A percentile compares a stretch with the other conserved stretches of the same genome.
These are phyloP conservation scores for Stenocarpella maydis DNA, from an alignment of 2,329 filamentous ascomycete species.

Conservation along the genomic window DNA sequence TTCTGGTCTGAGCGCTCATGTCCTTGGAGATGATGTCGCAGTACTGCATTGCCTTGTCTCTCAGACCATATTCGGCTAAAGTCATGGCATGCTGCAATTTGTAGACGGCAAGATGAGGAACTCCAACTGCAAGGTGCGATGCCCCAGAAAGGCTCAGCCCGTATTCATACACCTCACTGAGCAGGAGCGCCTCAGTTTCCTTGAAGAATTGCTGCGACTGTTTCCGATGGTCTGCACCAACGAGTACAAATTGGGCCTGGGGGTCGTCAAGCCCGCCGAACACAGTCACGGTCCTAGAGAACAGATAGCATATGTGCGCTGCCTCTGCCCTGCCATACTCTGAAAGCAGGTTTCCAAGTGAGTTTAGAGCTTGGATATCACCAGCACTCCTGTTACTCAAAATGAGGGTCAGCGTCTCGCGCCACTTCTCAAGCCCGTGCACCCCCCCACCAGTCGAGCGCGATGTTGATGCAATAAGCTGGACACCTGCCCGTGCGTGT, in stretches of 20 bases:
- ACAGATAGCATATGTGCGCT: constrained; percentile 92
- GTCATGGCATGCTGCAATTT: constrained; percentile 88
- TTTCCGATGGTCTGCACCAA: constrained; percentile 83
- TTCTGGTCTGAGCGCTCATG: constrained; percentile 81
- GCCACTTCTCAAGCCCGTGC: constrained; percentile 91
- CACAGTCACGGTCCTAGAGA: constrained; percentile 74
- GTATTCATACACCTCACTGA: constrained; percentile 97
- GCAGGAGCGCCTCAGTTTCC: constrained; percentile 84
- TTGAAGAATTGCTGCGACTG: constrained; percentile 76
- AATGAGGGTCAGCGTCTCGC: constrained; percentile 85
- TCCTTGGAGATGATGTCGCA: constrained; percentile 83
- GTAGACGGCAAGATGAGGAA: constrained; percentile 88
- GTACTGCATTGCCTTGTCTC: constrained; percentile 86
- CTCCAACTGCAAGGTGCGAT: constrained; percentile 61
- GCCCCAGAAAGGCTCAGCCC: constrained; percentile 76
- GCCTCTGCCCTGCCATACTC: constrained; percentile 91
- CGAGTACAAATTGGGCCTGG: constrained; percentile 78
- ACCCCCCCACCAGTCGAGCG: constrained; percentile 63
- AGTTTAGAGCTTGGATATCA: constrained; percentile 79
- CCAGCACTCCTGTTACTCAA: constrained; percentile 86
- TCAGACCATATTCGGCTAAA: constrained; percentile 83
- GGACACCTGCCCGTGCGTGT: constrained; percentile 89
- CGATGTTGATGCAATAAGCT: constrained; percentile 82
- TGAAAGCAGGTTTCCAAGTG: constrained; percentile 82
- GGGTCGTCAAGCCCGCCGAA: constrained; percentile 88